Percentiles rank a stretch among this genome's conserved stretches.
Conservation (phyloP, 1,139 yeast genomes). For the Magnusiomyces suaveolens region DNA sequence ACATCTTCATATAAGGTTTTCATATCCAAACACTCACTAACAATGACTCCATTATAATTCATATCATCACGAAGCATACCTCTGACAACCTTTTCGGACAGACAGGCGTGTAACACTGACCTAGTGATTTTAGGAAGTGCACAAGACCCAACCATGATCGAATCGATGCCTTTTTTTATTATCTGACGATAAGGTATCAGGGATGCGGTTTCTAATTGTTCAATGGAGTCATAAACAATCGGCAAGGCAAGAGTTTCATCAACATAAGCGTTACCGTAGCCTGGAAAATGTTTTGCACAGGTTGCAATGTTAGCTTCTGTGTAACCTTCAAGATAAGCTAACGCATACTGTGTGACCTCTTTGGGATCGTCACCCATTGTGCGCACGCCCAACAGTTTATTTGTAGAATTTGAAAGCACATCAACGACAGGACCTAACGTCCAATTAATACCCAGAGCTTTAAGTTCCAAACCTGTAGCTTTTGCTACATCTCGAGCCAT, state of each 20-base stretch:
- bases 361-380: conserved; percentile 55
- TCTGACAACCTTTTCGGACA: conserved; percentile 49
- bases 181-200: conserved; percentile 46
- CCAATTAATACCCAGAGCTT: conserved; percentile 48
- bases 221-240: conserved; percentile 48
- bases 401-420: conserved; percentile 49
- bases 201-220: conserved; percentile 45
- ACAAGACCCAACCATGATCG: conserved; percentile 57
- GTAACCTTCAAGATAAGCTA: conserved; percentile 47
- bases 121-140: conserved; percentile 57
- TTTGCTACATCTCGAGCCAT: conserved; percentile 46
- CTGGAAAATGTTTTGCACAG: conserved; percentile 60
- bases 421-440: conserved; percentile 57
- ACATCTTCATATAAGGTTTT: conserved; percentile 54
- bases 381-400: conserved; percentile 51
- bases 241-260: conserved; percentile 52
- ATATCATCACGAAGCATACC: conserved; percentile 45
- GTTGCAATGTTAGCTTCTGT: conserved; percentile 48
- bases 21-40: conserved; percentile 58
- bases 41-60: conserved; percentile 50
- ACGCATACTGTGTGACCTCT: conserved; percentile 48
- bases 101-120: conserved; percentile 55
- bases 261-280: conserved; percentile 54
- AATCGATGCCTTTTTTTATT: conserved; percentile 45
- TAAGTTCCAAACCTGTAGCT: conserved; percentile 48